phyloP scores from a whole-genome alignment of 2,329 filamentous ascomycete genomes.

The Zarea fungicola region DNA sequence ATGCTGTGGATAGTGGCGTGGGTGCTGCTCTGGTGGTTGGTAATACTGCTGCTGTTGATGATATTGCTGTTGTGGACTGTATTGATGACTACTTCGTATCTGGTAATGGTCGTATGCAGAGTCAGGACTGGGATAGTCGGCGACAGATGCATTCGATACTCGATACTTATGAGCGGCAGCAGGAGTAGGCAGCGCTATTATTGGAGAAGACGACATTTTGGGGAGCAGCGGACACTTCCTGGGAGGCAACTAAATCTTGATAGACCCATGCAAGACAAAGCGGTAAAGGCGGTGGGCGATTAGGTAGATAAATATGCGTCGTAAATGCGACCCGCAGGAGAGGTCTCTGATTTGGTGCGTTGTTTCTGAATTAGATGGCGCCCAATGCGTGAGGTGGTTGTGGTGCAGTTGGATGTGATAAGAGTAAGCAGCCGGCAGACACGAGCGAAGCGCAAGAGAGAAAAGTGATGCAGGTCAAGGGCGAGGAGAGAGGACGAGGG shows the following conservation, averaged over 20 bases:
- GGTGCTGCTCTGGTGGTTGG: not conserved
- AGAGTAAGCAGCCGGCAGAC: not conserved
- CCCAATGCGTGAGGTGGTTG: not conserved
- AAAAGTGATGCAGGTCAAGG: not conserved
- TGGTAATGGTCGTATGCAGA: conserved; percentile 3
- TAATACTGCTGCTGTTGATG: not conserved
- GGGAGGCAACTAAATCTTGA: conserved; percentile 5
- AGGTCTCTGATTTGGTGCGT: not conserved
- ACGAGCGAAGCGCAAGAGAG: not conserved
- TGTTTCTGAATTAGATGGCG: conserved; percentile 4
- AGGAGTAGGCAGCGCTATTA: conserved; percentile 26
- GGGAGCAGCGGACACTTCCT: not conserved
- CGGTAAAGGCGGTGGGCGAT: conserved; percentile 2
- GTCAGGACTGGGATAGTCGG: conserved; percentile 8
- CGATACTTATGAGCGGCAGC: conserved; percentile 18
- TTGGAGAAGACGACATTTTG: conserved; percentile 16
- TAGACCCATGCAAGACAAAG: conserved; percentile 14
- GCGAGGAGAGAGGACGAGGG: not conserved
- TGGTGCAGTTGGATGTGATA: not conserved
- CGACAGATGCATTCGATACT: conserved; percentile 12
- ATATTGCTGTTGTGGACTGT: not conserved
- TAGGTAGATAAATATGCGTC: not conserved
- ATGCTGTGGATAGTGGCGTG: not conserved
- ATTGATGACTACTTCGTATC: not conserved
- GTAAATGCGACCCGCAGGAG: conserved; percentile 10